Evolutionary conservation across 768 basidiomycete genomes (phyloP), one percentile per base, ranked within the genome.

Genomic region (Suillus luteus): DNA sequence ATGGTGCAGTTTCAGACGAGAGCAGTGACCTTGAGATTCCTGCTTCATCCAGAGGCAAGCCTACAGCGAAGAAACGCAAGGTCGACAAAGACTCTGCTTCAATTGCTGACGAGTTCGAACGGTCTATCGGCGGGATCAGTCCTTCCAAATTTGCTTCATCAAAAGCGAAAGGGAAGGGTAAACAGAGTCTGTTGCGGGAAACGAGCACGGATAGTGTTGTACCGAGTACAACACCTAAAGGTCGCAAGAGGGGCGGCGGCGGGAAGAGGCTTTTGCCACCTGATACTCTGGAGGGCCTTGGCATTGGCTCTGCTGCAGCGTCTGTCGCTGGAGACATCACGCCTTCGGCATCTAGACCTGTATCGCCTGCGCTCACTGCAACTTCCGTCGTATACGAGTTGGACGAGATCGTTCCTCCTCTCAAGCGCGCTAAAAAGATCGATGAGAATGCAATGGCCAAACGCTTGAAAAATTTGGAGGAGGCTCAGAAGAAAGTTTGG

Each of bases 401-500:
- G 44, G 86, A 89, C 64, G 90, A 91, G 66, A 70, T 76, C 9
- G 83, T 90, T 44, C 91, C 90, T 6, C 86, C 88, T 14, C 76
- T 93, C 70, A 91, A 83, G 77, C 86, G 83, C 69, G 91, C 91
- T 6, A 92, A 90, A 74, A 91, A 88, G 73, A 79, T 91, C 2
- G 92, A 93, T 61, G 90, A 90, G 54, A 78, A 75, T 62, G 82
- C 85, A 3, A 89, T 91, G 83, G 73, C 85, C 31, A 92, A 92
- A 71, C 86, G 93, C 46, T 80, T 93, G 63, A 89, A 87, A 73
- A 81, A 86, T 7, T 73, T 95, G 37, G 93, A 94, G 72, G 95
- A 95, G 68, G 81, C 90, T 0, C 94, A 95, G 77, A 83, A 85
- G 63, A 95, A 93, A 76, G 89, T 94, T 10, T 96, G 95, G 95